Evolutionary conservation across 1,284 basidiomycete species (phyloP).

Genomic region (Leccinum solheimii): DNA sequence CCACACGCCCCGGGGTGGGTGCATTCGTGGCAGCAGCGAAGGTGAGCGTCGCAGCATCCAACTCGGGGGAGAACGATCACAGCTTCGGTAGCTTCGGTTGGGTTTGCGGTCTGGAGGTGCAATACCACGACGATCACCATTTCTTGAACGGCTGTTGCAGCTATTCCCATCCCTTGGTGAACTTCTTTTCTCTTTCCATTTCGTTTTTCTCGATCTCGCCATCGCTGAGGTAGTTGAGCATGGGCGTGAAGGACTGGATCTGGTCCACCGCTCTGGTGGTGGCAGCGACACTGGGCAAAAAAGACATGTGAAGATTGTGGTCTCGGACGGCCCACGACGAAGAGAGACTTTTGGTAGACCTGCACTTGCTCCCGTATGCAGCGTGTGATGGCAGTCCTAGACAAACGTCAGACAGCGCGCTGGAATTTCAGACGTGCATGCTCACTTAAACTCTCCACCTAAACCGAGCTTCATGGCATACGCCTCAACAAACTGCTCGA

Average conservation of each 20-base stretch:
- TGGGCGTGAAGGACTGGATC: slow-evolving; percentile 81
- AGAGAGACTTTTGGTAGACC: background rate
- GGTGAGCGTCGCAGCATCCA: slow-evolving; percentile 67
- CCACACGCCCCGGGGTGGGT: slow-evolving; percentile 71
- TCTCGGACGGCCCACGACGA: slow-evolving; percentile 42
- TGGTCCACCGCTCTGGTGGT: slow-evolving; percentile 73
- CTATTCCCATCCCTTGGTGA: slow-evolving; percentile 50
- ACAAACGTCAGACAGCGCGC: slow-evolving; percentile 13
- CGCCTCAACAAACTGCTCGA: slow-evolving; percentile 87
- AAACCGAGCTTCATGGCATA: slow-evolving; percentile 90
- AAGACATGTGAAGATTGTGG: slow-evolving; percentile 88
- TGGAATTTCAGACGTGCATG: slow-evolving; percentile 10
- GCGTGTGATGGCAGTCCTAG: slow-evolving; percentile 91
- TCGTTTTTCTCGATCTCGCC: slow-evolving; percentile 79
- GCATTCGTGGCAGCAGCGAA: too few relatives aligned
- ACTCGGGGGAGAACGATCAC: slow-evolving; percentile 79
- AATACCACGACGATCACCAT: slow-evolving; percentile 83
- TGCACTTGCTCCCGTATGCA: slow-evolving; percentile 95
- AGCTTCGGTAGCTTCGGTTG: slow-evolving; percentile 86
- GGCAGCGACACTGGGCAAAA: slow-evolving; percentile 78
- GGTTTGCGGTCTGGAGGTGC: slow-evolving; percentile 92
- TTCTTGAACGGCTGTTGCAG: slow-evolving; percentile 39
- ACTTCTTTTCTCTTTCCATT: slow-evolving; percentile 44
- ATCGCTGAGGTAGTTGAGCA: slow-evolving; percentile 86
- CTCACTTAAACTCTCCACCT: slow-evolving; percentile 88